These are phyloP conservation scores for Cicer judaicum DNA, from an alignment of 306 rosid genomes.

Conservation along the genomic window DNA sequence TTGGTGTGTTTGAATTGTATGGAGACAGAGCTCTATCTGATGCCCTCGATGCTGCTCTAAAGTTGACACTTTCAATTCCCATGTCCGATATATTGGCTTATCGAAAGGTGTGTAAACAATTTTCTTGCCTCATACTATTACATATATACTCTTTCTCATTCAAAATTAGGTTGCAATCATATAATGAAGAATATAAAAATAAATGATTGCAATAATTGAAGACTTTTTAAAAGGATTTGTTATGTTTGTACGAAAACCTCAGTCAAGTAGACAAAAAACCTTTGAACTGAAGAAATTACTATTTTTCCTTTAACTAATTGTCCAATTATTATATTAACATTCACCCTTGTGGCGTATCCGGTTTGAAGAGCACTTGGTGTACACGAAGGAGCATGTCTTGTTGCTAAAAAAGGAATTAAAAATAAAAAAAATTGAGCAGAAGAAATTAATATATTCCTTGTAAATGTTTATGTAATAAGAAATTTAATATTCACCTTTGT, in stretches of 20 bases:
- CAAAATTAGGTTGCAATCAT: conserved; percentile 23
- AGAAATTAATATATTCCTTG: background rate
- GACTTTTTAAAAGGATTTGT: background rate
- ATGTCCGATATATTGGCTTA: conserved; percentile 95
- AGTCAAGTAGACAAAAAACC: background rate
- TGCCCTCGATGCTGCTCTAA: conserved; percentile 85
- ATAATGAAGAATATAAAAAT: conserved; percentile 12
- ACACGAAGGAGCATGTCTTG: background rate
- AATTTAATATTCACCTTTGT: background rate
- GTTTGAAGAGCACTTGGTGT: background rate
- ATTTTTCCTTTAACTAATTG: no score
- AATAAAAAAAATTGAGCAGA: background rate
- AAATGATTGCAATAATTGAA: conserved; percentile 24
- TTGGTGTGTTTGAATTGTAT: conserved; percentile 95
- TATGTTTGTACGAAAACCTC: conserved; percentile 16
- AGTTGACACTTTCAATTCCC: conserved; percentile 90
- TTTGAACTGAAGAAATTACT: background rate
- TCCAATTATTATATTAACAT: background rate
- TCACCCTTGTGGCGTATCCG: background rate
- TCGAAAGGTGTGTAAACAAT: conserved; percentile 68
- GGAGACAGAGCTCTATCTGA: conserved; percentile 96
- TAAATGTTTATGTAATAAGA: background rate
- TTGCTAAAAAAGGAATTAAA: background rate
- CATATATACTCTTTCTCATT: conserved; percentile 17
- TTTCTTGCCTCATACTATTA: conserved; percentile 34